These are phyloP conservation scores for Barbarea vulgaris DNA, from an alignment of 345 rosid genomes.

Conservation along the genomic window DNA sequence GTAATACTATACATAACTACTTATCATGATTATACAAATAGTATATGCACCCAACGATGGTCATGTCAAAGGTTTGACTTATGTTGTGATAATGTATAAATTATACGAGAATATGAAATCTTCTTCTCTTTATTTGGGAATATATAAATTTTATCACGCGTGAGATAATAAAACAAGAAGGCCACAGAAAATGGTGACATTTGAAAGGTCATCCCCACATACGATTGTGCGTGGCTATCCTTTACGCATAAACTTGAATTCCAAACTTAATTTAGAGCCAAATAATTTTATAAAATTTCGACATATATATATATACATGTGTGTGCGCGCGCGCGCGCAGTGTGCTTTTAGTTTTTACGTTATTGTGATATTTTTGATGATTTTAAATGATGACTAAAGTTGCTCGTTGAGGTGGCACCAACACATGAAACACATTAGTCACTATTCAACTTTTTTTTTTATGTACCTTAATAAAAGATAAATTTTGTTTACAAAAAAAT, in stretches of 20 bases:
- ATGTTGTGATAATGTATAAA: slow-evolving; percentile 33
- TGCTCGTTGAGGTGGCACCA: background rate
- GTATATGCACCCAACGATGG: slow-evolving; percentile 31
- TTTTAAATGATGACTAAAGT: background rate
- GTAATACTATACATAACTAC: slow-evolving; percentile 11
- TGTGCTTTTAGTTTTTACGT: too few species aligned
- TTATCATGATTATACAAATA: slow-evolving; percentile 1
- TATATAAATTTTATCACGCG: slow-evolving; percentile 8
- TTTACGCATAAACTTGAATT: slow-evolving; percentile 5
- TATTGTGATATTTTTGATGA: background rate
- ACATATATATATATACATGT: background rate
- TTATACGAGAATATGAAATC: background rate
- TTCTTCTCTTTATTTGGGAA: background rate
- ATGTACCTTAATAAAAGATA: background rate
- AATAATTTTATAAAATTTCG: background rate
- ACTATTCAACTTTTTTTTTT: too few species aligned
- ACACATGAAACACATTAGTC: background rate
- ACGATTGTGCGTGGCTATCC: slow-evolving; percentile 19
- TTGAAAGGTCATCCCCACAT: slow-evolving; percentile 23
- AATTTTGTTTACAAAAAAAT: background rate
- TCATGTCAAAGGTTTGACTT: slow-evolving; percentile 42
- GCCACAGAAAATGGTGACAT: slow-evolving; percentile 13
- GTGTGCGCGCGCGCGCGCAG: too few species aligned
- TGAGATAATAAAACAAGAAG: background rate
- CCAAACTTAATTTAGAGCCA: background rate